Conservation (phyloP, 345 rosid genomes). For the Citrus cavaleriei region DNA sequence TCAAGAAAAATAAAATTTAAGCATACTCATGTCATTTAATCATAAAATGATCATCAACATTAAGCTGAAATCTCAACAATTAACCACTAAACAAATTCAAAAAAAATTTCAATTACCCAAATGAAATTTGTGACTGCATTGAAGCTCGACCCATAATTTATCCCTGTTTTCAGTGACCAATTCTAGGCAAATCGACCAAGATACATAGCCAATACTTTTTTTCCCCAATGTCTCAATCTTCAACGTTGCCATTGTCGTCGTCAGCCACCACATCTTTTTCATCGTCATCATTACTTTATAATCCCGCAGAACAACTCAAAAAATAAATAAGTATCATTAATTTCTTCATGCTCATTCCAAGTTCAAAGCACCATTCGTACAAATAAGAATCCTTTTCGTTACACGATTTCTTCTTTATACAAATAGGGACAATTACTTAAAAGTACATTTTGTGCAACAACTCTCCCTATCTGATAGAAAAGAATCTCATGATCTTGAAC, state of each 20-base stretch:
- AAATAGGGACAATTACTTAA: no score
- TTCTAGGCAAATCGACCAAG: slow-evolving; percentile 98
- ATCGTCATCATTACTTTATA: slow-evolving; percentile 46
- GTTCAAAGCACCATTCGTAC: no score
- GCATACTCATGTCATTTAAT: neutral
- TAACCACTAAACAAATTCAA: neutral
- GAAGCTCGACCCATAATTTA: slow-evolving; percentile 95
- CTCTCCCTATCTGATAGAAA: no score
- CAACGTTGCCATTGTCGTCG: slow-evolving; percentile 33
- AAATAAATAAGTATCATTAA: no score
- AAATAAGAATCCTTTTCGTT: no score
- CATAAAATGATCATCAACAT: neutral
- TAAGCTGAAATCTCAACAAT: slow-evolving; percentile 22
- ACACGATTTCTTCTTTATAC: no score
- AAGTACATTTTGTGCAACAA: no score
- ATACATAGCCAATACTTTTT: slow-evolving; percentile 26
- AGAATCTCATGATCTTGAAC: no score
- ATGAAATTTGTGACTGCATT: slow-evolving; percentile 89
- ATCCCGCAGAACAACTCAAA: slow-evolving; percentile 46
- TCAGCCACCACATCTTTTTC: slow-evolving; percentile 35
- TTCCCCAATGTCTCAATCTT: slow-evolving; percentile 36
- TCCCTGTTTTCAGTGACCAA: slow-evolving; percentile 61
- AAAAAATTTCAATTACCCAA: slow-evolving; percentile 37
- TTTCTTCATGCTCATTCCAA: no score
- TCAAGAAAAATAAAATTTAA: neutral